phyloP scores from a whole-genome alignment of 495 filamentous ascomycete species.

The Penicillium psychrofluorescens region DNA sequence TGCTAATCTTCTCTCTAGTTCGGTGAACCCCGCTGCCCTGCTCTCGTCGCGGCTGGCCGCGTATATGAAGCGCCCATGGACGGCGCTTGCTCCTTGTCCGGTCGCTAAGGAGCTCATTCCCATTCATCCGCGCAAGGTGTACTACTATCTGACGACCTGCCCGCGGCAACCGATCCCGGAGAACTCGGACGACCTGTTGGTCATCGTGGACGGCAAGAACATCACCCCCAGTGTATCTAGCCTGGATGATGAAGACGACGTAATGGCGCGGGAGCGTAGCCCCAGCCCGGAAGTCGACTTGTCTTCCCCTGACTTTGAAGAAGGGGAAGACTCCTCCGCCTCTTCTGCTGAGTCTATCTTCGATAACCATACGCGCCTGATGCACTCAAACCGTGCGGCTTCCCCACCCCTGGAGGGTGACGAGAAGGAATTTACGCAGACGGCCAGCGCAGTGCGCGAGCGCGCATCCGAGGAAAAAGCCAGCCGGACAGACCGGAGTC shows the following conservation, averaged over 20 bases:
- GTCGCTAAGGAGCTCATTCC: slow-evolving; percentile 87
- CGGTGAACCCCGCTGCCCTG: slow-evolving; percentile 89
- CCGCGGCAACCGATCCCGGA: slow-evolving; percentile 79
- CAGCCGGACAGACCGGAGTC: slow-evolving; percentile 16
- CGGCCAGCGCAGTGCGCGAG: slow-evolving; percentile 77
- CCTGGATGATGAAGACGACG: slow-evolving; percentile 63
- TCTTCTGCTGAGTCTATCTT: slow-evolving; percentile 3
- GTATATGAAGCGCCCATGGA: slow-evolving; percentile 87
- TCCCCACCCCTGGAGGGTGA: slow-evolving; percentile 90
- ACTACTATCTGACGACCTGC: slow-evolving; percentile 85
- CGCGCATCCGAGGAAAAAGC: slow-evolving; percentile 54
- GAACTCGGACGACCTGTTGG: slow-evolving; percentile 48
- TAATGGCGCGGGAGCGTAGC: slow-evolving; percentile 62
- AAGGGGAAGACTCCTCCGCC: slow-evolving; percentile 37
- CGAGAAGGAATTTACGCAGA: slow-evolving; percentile 94
- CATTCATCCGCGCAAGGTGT: slow-evolving; percentile 88
- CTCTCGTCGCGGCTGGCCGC: slow-evolving; percentile 84
- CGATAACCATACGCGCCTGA: slow-evolving; percentile 31
- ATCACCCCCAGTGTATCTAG: slow-evolving; percentile 85
- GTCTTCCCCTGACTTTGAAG: slow-evolving; percentile 79
- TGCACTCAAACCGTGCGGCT: slow-evolving; percentile 61
- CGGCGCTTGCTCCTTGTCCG: slow-evolving; percentile 72
- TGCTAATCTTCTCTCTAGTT: slow-evolving; percentile 51
- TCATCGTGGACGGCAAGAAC: slow-evolving; percentile 37
- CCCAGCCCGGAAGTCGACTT: slow-evolving; percentile 92